Conservation (phyloP, 371 early-diverging fungal species). For the Mycotypha africana region DNA sequence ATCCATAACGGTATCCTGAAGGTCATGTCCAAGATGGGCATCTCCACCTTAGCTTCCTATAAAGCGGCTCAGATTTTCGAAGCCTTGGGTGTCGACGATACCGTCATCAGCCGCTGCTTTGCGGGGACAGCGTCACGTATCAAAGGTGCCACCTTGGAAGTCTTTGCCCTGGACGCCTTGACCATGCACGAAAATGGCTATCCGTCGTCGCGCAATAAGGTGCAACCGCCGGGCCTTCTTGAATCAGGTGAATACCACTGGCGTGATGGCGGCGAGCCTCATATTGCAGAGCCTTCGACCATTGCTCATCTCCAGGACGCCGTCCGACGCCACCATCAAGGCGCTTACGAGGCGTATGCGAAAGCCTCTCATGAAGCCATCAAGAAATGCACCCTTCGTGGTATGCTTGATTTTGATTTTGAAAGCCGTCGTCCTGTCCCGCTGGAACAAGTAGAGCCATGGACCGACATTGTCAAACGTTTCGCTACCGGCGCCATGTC, state of each 20-base stretch:
- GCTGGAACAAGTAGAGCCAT: constrained; percentile 93
- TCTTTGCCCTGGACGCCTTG: constrained; percentile 86
- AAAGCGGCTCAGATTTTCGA: constrained; percentile 98
- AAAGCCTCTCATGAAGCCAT: constrained; percentile 73
- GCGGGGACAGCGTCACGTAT: constrained; percentile 95
- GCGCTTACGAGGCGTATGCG: constrained; percentile 81
- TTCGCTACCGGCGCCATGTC: constrained; percentile 99
- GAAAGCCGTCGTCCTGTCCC: constrained; percentile 70
- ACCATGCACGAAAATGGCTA: constrained; percentile 83
- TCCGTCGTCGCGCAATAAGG: constrained; percentile 58
- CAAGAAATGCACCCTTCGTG: constrained; percentile 90
- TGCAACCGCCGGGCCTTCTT: constrained; percentile 61
- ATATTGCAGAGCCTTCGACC: constrained; percentile 85
- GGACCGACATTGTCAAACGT: constrained; percentile 91
- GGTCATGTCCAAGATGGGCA: constrained; percentile 99
- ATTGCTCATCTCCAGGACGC: constrained; percentile 93
- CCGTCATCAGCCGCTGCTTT: constrained; percentile 88
- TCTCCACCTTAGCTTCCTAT: constrained; percentile 94
- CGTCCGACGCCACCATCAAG: constrained; percentile 83
- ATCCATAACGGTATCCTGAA: constrained; percentile 90
- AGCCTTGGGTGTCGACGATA: constrained; percentile 86
- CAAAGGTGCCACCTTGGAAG: constrained; percentile 86
- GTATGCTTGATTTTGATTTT: constrained; percentile 86
- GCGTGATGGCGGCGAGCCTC: constrained; percentile 89
- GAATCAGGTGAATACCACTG: constrained; percentile 96